These are phyloP conservation scores for Peronospora destructor DNA, from an alignment of 352 stramenopile species.

Conservation along the genomic window DNA sequence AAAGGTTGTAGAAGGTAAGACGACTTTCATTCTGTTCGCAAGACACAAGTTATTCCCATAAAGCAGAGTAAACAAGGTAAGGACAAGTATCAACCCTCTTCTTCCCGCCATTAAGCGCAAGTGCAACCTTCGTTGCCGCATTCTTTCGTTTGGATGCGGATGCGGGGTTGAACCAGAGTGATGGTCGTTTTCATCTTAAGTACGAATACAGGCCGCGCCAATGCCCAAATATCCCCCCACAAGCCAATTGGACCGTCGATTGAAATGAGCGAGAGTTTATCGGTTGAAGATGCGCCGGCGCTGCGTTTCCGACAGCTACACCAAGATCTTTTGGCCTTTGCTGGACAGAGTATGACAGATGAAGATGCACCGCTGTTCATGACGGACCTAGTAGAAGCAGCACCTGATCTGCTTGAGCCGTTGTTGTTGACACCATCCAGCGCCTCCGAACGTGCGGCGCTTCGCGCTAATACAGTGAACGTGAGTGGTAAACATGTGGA, in stretches of 20 bases:
- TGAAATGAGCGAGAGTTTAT: slow-evolving; percentile 30
- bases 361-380: slow-evolving; percentile 58
- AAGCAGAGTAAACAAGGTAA: not conserved
- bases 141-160: slow-evolving; percentile 6
- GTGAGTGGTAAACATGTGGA: slow-evolving; percentile 62
- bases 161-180: slow-evolving; percentile 7
- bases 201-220: slow-evolving; percentile 26
- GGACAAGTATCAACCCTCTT: slow-evolving; percentile 3
- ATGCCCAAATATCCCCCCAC: slow-evolving; percentile 16
- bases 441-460: slow-evolving; percentile 42
- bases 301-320: slow-evolving; percentile 69
- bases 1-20: slow-evolving; percentile 22
- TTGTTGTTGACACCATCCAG: slow-evolving; percentile 34
- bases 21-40: slow-evolving; percentile 2
- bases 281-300: slow-evolving; percentile 48
- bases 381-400: slow-evolving; percentile 40
- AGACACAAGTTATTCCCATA: not conserved
- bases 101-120: not conserved
- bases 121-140: slow-evolving; percentile 14
- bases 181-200: slow-evolving; percentile 19
- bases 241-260: slow-evolving; percentile 17
- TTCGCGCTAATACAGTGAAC: slow-evolving; percentile 55
- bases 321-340: slow-evolving; percentile 62
- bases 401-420: slow-evolving; percentile 36
- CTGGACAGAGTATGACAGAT: slow-evolving; percentile 57